A percentile compares a stretch with the other conserved stretches of the same genome.
These are phyloP conservation scores for Arachis stenosperma DNA, from an alignment of 306 rosid species.

Conservation along the genomic window DNA sequence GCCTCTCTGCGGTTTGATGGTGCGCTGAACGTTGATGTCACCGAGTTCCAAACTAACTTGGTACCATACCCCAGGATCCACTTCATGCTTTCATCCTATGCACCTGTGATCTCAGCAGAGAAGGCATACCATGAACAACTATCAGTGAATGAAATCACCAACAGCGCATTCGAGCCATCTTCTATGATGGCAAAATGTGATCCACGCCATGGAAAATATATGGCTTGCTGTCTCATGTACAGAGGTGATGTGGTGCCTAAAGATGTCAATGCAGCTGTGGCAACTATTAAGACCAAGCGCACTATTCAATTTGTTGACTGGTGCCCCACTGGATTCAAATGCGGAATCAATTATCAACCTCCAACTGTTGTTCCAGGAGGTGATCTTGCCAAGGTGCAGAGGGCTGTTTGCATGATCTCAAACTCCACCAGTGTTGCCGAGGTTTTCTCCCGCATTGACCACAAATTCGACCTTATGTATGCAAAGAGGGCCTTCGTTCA, in stretches of 20 bases:
- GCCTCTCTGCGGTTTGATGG: constrained; percentile 82
- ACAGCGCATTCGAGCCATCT: constrained; percentile 80
- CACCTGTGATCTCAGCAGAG: constrained; percentile 82
- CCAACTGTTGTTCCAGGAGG: constrained; percentile 87
- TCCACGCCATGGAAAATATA: constrained; percentile 82
- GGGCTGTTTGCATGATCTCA: constrained; percentile 88
- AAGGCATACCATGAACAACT: constrained; percentile 84
- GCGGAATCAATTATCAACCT: constrained; percentile 88
- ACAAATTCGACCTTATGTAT: constrained; percentile 83
- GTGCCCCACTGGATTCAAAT: constrained; percentile 89
- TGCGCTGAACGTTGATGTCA: constrained; percentile 80
- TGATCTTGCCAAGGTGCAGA: constrained; percentile 80
- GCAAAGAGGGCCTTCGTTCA: constrained; percentile 85
- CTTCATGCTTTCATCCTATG: constrained; percentile 85
- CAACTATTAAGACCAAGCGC: constrained; percentile 84
- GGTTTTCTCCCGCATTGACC: constrained; percentile 81
- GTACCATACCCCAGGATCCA: constrained; percentile 89
- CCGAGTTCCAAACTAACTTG: constrained; percentile 82
- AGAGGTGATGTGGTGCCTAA: constrained; percentile 87
- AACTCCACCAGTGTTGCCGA: constrained; percentile 87
- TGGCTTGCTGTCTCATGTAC: constrained; percentile 89
- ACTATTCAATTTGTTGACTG: constrained; percentile 86
- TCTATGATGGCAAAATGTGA: constrained; percentile 93
- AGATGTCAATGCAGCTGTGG: constrained; percentile 85
- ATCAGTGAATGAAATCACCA: constrained; percentile 80